These are phyloP conservation scores for Neocatenulostroma microsporum DNA, from an alignment of 2,329 filamentous ascomycete genomes.

Conservation along the genomic window DNA sequence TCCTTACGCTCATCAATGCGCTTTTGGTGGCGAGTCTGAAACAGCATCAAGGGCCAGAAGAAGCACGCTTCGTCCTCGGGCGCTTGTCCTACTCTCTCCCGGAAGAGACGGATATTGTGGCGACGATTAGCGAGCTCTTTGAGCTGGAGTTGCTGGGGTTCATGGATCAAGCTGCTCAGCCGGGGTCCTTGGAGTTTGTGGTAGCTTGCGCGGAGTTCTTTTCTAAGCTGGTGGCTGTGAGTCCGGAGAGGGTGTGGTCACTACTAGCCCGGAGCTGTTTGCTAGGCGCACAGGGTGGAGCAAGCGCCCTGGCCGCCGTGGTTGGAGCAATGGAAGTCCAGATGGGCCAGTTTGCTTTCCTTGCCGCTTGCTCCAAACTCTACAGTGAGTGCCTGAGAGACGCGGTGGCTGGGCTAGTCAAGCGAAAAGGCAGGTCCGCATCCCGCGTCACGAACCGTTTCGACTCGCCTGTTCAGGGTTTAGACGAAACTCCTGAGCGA, in stretches of 20 bases:
- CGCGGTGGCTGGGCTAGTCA: conserved; percentile 60
- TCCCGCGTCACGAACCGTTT: conserved; percentile 39
- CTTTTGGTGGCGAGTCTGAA: conserved; percentile 46
- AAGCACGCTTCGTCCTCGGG: conserved; percentile 41
- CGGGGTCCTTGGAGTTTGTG: conserved; percentile 58
- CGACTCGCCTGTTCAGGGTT: conserved; percentile 40
- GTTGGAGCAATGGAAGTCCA: conserved; percentile 77
- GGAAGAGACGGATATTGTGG: conserved; percentile 64
- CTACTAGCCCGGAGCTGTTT: conserved; percentile 75
- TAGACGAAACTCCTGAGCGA: conserved; percentile 70
- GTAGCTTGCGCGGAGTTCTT: conserved; percentile 76
- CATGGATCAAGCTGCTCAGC: conserved; percentile 47
- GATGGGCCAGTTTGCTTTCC: conserved; percentile 66
- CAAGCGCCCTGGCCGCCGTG: conserved; percentile 68
- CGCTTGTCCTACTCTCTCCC: conserved; percentile 42
- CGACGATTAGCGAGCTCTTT: conserved; percentile 75
- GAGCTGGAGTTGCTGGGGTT: conserved; percentile 55
- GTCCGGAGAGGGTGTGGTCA: conserved; percentile 82
- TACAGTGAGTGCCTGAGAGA: conserved; percentile 71
- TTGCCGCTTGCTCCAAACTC: conserved; percentile 64
- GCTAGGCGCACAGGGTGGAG: conserved; percentile 66
- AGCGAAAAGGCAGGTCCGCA: conserved; percentile 46
- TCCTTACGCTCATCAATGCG: conserved; percentile 64
- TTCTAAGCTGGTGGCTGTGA: conserved; percentile 59
- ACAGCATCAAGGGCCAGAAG: conserved; percentile 23